Evolutionary conservation across 2,329 filamentous ascomycete genomes (phyloP).

Genomic region (Kalmusia sp.): DNA sequence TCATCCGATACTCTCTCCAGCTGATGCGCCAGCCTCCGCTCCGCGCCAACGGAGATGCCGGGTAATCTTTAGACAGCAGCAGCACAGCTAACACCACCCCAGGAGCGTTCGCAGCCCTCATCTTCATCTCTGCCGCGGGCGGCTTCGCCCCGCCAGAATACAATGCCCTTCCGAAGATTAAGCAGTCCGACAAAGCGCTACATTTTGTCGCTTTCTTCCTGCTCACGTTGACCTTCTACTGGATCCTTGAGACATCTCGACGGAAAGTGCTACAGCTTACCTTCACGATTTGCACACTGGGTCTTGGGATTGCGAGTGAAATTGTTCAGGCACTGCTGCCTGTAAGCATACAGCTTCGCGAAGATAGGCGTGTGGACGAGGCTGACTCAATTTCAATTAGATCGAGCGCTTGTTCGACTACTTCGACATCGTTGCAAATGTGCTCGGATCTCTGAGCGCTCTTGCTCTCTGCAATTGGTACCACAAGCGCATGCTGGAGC

Average conservation of each 20-base stretch:
- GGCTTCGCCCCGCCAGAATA: constrained; percentile 68
- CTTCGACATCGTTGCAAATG: constrained; percentile 87
- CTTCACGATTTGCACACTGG: constrained; percentile 77
- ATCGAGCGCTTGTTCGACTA: constrained; percentile 70
- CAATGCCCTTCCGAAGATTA: constrained; percentile 64
- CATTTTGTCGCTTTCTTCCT: constrained; percentile 90
- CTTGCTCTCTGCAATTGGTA: constrained; percentile 86
- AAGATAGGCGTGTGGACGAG: neutral
- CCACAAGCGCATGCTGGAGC: constrained; percentile 92
- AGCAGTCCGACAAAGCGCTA: constrained; percentile 81
- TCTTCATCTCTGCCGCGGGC: constrained; percentile 71
- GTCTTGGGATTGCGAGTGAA: constrained; percentile 76
- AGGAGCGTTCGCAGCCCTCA: constrained; percentile 63
- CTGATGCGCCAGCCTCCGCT: no score
- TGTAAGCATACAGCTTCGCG: constrained; percentile 30
- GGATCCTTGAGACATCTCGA: constrained; percentile 90
- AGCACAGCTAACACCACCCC: constrained; percentile 8
- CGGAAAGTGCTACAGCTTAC: constrained; percentile 86
- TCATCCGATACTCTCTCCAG: no score
- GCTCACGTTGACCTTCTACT: constrained; percentile 89
- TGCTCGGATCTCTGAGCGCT: constrained; percentile 76
- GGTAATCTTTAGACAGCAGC: neutral
- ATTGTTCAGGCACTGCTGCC: constrained; percentile 77
- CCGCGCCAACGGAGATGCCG: neutral
- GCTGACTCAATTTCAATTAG: constrained; percentile 29